Conservation (phyloP, 805 yeast genomes). For the Ogataea zsoltii region DNA sequence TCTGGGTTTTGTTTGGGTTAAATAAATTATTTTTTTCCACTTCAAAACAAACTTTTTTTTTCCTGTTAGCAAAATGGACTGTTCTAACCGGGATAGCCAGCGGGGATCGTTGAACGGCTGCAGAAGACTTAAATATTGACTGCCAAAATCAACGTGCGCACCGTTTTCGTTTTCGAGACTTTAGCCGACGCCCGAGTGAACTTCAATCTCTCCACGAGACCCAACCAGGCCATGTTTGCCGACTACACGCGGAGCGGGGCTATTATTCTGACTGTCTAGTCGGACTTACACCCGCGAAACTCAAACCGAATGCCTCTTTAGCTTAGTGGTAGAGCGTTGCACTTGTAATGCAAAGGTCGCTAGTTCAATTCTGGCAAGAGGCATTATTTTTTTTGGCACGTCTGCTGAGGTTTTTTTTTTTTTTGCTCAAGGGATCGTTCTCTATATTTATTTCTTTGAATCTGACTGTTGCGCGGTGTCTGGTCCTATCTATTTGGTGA, state of each 20-base stretch:
- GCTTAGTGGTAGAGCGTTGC: conserved; percentile 99
- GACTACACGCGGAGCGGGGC: conserved; percentile 1
- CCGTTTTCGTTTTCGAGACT: background rate
- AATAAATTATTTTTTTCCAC: background rate
- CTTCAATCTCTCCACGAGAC: background rate
- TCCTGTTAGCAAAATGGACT: background rate
- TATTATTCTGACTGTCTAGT: background rate
- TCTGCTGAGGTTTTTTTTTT: too few species aligned
- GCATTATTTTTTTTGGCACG: conserved; percentile 44
- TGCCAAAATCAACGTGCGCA: background rate
- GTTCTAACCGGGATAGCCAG: background rate
- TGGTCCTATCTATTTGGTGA: too few species aligned
- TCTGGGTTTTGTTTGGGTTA: too few species aligned
- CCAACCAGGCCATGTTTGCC: conserved; percentile 1
- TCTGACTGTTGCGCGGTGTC: too few species aligned
- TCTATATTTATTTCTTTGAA: background rate
- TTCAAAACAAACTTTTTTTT: background rate
- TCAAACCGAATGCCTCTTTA: conserved; percentile 65
- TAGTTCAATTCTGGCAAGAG: conserved; percentile 89
- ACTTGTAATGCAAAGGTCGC: conserved; percentile 99
- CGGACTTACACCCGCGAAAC: background rate
- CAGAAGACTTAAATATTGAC: background rate
- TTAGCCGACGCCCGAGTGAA: background rate
- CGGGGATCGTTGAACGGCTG: background rate
- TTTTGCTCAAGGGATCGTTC: background rate